These are phyloP conservation scores for Salisapilia sapeloensis DNA, from an alignment of 352 stramenopile species.

Conservation along the genomic window DNA sequence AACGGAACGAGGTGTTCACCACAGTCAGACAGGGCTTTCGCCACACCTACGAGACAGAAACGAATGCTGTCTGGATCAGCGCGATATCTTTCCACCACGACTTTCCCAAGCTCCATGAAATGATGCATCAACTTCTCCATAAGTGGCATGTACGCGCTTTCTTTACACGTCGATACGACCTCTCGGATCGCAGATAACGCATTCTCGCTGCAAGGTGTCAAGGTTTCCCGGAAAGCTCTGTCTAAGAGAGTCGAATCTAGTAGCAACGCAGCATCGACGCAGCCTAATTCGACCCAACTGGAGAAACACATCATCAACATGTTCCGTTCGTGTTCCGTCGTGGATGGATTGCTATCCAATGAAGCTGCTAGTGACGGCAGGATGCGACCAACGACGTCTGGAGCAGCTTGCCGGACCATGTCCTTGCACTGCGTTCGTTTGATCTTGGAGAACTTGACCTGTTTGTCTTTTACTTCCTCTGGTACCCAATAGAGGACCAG, in stretches of 20 bases:
- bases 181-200: constrained; percentile 49
- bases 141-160: constrained; percentile 35
- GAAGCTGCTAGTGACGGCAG: constrained; percentile 30
- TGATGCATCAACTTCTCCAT: constrained; percentile 69
- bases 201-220: constrained; percentile 18
- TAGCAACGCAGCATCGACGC: constrained; percentile 25
- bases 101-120: constrained; percentile 53
- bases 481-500: constrained; percentile 60
- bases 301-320: constrained; percentile 43
- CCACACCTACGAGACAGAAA: constrained; percentile 31
- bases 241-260: constrained; percentile 43
- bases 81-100: constrained; percentile 17
- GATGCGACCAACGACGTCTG: constrained; percentile 36
- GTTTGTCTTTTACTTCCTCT: constrained; percentile 63
- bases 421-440: constrained; percentile 43
- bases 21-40: constrained; percentile 45
- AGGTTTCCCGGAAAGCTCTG: constrained; percentile 35
- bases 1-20: constrained; percentile 59
- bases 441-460: constrained; percentile 56
- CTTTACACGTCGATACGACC: constrained; percentile 38
- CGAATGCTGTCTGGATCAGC: constrained; percentile 9
- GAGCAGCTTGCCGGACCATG: constrained; percentile 44
- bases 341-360: constrained; percentile 37
- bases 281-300: constrained; percentile 63
- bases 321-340: constrained; percentile 3